Percentiles rank a stretch among this genome's conserved stretches.
Conservation (phyloP, 202 grass and related monocot species). For the Panicum hallii region DNA sequence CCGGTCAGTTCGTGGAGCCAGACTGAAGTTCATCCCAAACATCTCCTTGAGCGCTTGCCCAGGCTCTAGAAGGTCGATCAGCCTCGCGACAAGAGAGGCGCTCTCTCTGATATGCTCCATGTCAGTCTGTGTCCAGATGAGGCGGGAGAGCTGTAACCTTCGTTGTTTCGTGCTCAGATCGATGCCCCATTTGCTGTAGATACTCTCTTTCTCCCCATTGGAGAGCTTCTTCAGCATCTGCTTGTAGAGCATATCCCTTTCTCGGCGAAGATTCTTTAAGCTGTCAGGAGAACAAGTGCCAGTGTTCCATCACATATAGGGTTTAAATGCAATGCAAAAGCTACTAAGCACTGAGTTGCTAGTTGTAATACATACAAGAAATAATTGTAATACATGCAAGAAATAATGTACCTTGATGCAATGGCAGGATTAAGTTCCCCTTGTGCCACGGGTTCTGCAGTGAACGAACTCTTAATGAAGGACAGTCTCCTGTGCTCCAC, state of each 20-base stretch:
- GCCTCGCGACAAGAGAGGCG: slow-evolving; percentile 65
- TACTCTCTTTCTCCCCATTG: slow-evolving; percentile 63
- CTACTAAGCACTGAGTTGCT: no score
- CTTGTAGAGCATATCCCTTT: slow-evolving; percentile 77
- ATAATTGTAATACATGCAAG: neutral
- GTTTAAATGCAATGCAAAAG: slow-evolving; percentile 18
- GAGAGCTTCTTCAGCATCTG: slow-evolving; percentile 88
- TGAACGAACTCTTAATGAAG: slow-evolving; percentile 68
- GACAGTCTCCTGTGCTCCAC: slow-evolving; percentile 83
- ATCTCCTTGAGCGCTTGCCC: slow-evolving; percentile 85
- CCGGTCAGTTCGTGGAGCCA: slow-evolving; percentile 49
- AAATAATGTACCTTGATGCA: slow-evolving; percentile 48
- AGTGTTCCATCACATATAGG: neutral
- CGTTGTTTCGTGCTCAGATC: slow-evolving; percentile 74
- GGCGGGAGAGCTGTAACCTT: slow-evolving; percentile 68
- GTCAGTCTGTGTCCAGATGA: slow-evolving; percentile 68
- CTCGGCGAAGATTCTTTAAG: slow-evolving; percentile 71
- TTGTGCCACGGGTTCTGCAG: neutral
- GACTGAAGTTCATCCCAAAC: slow-evolving; percentile 86
- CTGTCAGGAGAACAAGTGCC: slow-evolving; percentile 44
- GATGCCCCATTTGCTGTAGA: slow-evolving; percentile 78
- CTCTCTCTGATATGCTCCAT: slow-evolving; percentile 79
- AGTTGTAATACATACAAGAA: neutral
- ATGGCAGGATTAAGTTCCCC: slow-evolving; percentile 35
- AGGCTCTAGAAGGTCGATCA: slow-evolving; percentile 70